These are phyloP conservation scores for Penicillium sp. DNA, from an alignment of 2,329 filamentous ascomycete genomes.

Conservation along the genomic window DNA sequence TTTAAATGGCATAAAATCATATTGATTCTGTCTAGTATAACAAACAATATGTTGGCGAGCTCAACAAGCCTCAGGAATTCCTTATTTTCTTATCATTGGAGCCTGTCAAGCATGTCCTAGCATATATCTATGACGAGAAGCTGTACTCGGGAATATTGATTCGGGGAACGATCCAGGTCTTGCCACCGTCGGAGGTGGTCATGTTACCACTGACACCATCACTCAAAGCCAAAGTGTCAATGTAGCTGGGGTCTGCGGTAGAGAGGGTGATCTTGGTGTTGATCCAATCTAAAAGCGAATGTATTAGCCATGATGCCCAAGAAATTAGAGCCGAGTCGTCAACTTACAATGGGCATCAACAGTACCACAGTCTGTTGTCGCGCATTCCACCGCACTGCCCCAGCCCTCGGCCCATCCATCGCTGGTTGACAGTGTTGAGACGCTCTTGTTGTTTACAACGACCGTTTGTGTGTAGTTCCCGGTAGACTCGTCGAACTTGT, in stretches of 20 bases:
- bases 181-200: conserved; percentile 42
- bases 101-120: neutral
- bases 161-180: conserved; percentile 45
- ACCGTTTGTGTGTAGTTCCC: conserved; percentile 46
- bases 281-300: conserved; percentile 32
- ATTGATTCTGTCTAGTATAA: neutral
- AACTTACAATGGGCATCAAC: conserved; percentile 39
- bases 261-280: conserved; percentile 43
- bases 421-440: conserved; percentile 49
- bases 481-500: conserved; percentile 42
- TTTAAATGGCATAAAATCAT: neutral
- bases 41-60: neutral
- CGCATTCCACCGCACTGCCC: conserved; percentile 46
- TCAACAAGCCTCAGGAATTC: neutral
- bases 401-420: conserved; percentile 46
- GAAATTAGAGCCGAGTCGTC: neutral
- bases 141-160: conserved; percentile 36
- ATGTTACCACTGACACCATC: conserved; percentile 44
- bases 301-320: neutral
- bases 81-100: neutral
- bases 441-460: conserved; percentile 35
- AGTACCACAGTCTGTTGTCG: conserved; percentile 41
- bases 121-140: conserved; percentile 4
- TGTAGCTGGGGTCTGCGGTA: conserved; percentile 33
- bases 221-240: conserved; percentile 38